phyloP scores from a whole-genome alignment of 2,329 filamentous ascomycete genomes.

The Didymella sp. region DNA sequence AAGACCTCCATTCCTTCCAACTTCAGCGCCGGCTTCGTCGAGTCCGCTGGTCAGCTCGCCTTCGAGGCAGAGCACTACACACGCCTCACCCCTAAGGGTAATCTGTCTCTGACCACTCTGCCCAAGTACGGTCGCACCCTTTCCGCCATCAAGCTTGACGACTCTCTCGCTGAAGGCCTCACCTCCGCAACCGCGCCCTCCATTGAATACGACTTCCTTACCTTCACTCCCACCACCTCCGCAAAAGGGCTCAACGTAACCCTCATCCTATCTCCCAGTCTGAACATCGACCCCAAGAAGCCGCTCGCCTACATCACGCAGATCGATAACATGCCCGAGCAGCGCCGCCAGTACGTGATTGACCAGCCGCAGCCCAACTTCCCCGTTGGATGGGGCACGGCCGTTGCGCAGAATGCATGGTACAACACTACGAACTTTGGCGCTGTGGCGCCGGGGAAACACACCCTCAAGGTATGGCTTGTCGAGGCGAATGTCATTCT shows the following conservation, averaged over 20 bases:
- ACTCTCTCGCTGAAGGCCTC: conserved; percentile 37
- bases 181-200: conserved; percentile 36
- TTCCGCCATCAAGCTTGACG: conserved; percentile 44
- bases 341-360: conserved; percentile 53
- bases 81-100: conserved; percentile 33
- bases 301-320: conserved; percentile 60
- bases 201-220: conserved; percentile 50
- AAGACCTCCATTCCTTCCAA: conserved; percentile 42
- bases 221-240: conserved; percentile 43
- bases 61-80: conserved; percentile 52
- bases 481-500: conserved; percentile 54
- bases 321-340: conserved; percentile 52
- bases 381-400: conserved; percentile 58
- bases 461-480: conserved; percentile 55
- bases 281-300: conserved; percentile 60
- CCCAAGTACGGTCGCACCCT: conserved; percentile 48
- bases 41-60: conserved; percentile 43
- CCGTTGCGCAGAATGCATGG: conserved; percentile 62
- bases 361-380: conserved; percentile 51
- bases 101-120: conserved; percentile 40
- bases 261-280: conserved; percentile 52
- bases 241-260: conserved; percentile 48
- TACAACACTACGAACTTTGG: conserved; percentile 53
- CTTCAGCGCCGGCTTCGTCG: conserved; percentile 47
- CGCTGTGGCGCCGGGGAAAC: conserved; percentile 45